Percentiles rank a stretch among this genome's conserved stretches.
Conservation (phyloP, 2,329 filamentous ascomycete genomes). For the Penicillium sp. region DNA sequence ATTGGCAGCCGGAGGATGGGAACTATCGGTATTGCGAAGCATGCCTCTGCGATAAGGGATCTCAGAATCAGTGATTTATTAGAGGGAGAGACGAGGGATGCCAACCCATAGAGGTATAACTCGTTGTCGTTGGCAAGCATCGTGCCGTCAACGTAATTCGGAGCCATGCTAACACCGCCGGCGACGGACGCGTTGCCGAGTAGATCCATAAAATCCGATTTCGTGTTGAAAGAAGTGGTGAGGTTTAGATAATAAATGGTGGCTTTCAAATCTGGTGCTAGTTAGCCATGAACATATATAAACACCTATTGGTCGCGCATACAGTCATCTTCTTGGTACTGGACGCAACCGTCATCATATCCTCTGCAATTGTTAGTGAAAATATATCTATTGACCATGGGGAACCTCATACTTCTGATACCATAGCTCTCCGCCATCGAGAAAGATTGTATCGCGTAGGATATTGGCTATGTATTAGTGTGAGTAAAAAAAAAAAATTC, state of each 20-base stretch:
- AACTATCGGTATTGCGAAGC: conserved; percentile 35
- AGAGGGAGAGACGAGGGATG: not conserved
- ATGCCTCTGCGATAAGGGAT: conserved; percentile 44
- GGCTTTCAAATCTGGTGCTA: conserved; percentile 7
- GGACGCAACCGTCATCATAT: conserved; percentile 10
- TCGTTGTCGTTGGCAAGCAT: conserved; percentile 65
- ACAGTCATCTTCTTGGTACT: not conserved
- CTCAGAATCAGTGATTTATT: not conserved
- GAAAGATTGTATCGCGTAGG: conserved; percentile 17
- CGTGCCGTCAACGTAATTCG: conserved; percentile 60
- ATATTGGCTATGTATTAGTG: conserved; percentile 13
- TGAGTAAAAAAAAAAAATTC: not conserved
- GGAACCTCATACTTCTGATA: conserved; percentile 11
- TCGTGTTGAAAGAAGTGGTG: conserved; percentile 14
- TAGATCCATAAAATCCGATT: conserved; percentile 11
- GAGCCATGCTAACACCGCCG: conserved; percentile 30
- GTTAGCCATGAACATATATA: not conserved
- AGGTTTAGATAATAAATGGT: conserved; percentile 18
- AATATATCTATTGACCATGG: not conserved
- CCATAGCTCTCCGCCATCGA: conserved; percentile 18
- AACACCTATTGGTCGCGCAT: not conserved
- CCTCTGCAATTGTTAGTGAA: conserved; percentile 9
- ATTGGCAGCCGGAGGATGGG: conserved; percentile 43
- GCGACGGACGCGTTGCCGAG: conserved; percentile 38
- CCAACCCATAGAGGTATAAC: conserved; percentile 62